Conservation (phyloP, 1,284 basidiomycete species). For the Abortiporus biennis region DNA sequence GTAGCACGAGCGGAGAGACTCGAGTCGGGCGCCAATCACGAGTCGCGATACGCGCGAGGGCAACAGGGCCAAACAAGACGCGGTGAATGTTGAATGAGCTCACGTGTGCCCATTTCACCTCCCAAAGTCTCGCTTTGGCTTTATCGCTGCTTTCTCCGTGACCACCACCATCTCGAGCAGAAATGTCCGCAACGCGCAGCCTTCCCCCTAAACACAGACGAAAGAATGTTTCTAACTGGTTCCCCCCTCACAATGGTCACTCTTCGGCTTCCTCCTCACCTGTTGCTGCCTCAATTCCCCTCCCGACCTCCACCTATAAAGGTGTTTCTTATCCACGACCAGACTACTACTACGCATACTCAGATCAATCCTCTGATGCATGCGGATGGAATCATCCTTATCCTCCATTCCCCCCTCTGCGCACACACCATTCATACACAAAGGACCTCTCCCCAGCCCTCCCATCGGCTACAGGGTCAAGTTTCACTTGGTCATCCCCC, state of each 20-base stretch:
- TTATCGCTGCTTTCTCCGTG: neutral
- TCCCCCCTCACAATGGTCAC: neutral
- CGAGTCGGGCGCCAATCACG: too few species aligned
- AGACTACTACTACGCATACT: conserved; percentile 5
- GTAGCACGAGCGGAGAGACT: too few species aligned
- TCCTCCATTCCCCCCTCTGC: neutral
- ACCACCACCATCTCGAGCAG: neutral
- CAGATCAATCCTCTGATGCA: neutral
- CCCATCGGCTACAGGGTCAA: neutral
- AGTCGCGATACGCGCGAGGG: too few species aligned
- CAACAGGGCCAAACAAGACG: neutral
- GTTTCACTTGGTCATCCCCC: neutral
- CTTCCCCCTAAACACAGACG: neutral
- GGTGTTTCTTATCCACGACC: neutral
- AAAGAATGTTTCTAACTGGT: neutral
- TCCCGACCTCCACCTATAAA: conserved; percentile 1
- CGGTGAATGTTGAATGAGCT: conserved; percentile 1
- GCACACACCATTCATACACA: neutral
- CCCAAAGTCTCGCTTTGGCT: neutral
- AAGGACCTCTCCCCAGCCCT: neutral
- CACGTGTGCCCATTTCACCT: neutral
- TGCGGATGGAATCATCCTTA: neutral
- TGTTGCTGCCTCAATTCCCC: neutral
- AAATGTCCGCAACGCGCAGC: neutral
- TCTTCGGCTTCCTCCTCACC: conserved; percentile 1